Evolutionary conservation across 305 asterid species (phyloP), one percentile per base, ranked within the genome.

Genomic region (Galium porrigens): DNA sequence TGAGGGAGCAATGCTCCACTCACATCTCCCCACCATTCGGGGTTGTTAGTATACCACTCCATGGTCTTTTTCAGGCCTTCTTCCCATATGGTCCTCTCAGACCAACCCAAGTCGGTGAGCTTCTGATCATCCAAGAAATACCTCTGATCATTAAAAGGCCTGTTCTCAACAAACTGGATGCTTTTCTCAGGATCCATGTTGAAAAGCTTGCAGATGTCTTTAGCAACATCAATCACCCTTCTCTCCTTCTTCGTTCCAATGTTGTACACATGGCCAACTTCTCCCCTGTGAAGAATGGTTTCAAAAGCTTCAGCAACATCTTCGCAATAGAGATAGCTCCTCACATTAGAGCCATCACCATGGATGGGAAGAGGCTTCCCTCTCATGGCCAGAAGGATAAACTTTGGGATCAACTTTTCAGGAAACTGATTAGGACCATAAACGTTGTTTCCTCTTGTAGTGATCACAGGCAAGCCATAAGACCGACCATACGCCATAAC

Each of bases 221-320:
- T 66, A 56, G 95, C 97, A 63, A 90, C 97, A 66, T 90, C 97
- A 11, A 86, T 77, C 69, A 90, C 97, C 60, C 97, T 74, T 79
- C 97, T 80, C 73, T 90, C 97, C 79, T 76, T 85, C 82, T 84
- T 89, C 0, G 96, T 89, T 8, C 96, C 95, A 10, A 89, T 82
- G 79, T 89, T 89, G 80, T 89, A 89, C 65, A 89, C 92, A 70
- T 87, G 94, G 56, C 97, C 97, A 59, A 89, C 94, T 75, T 87
- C 95, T 41, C 97, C 97, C 71, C 74, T 84, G 78, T 89, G 97
- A 70, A 89, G 97, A 79, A 89, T 54, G 41, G 77, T 84, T 56
- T 90, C 97, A 32, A 90, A 90, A 5, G 97, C 97, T 82, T 90
- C 97, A 0, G 97, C 95, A 33, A 90, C 97, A 72, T 90, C 97